Base-by-base conservation (phyloP, 108 stramenopile species). In the Stephanodiscus triporus region DNA sequence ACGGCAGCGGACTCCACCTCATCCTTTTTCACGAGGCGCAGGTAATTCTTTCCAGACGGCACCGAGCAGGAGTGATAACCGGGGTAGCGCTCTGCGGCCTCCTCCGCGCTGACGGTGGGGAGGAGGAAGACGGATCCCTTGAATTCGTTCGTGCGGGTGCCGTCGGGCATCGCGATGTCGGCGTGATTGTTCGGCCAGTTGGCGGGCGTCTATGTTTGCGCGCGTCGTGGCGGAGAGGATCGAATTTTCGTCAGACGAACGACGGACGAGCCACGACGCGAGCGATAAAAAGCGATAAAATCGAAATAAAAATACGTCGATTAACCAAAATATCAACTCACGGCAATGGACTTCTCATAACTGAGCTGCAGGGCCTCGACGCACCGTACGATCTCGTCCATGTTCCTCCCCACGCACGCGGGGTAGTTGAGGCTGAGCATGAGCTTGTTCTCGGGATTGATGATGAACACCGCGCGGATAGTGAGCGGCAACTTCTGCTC, bases 391-490 rank as follows among this genome's bases (percentile, higher is more conserved):
- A 95, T 86, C 64, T 95, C 94, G 71, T 90, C 87, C 77, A 91
- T 87, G 82, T 92, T 92, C 26, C 94, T 80, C 24, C 94, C 94
- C 9, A 89, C 89, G 49, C 84, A 86, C 40, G 91, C 88, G 38
- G 94, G 94, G 83, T 95, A 95, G 27, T 86, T 91, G 65, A 95
- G 69, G 10, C 76, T 73, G 43, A 95, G 85, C 90, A 87, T 88
- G 74, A 92, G 83, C 43, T 84, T 88, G 66, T 91, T 88, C 42
- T 91, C 89, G 11, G 93, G 93, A 64, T 88, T 86, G 82, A 91
- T 76, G 70, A 95, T 91, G 62, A 87, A 87, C 59, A 94, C 89
- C 42, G 88, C 86, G 37, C 92, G 89, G 64, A 91, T 85, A 47
- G 89, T 92, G 32, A 92, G 68, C 11, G 91, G 88, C 9, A 89